A percentile compares a stretch with the other conserved stretches of the same genome.
These are phyloP conservation scores for Neoscytalidium dimidiatum DNA, from an alignment of 2,329 filamentous ascomycete genomes.

Conservation along the genomic window DNA sequence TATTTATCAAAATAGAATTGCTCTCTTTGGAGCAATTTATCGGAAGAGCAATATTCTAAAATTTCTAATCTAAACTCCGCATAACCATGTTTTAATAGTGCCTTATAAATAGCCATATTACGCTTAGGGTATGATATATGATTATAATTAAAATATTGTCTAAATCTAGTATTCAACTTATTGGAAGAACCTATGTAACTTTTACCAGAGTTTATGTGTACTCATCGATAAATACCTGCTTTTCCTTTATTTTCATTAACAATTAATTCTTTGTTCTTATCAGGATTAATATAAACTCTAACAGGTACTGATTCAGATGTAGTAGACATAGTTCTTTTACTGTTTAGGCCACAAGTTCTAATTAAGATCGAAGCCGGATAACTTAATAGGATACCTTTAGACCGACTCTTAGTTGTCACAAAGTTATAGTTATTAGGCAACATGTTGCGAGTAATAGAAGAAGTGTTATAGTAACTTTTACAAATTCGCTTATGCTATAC, in stretches of 20 bases:
- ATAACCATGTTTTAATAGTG: not conserved
- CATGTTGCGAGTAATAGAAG: not conserved
- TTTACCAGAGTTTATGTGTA: not conserved
- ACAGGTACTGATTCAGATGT: not conserved
- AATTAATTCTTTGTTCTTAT: not conserved
- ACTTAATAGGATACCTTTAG: not conserved
- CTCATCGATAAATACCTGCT: not conserved
- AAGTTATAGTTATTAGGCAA: not conserved
- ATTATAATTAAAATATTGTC: not conserved
- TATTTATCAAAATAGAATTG: not conserved
- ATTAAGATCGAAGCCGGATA: not conserved
- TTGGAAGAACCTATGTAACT: not conserved
- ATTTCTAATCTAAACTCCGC: not conserved
- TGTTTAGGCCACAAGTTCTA: not conserved
- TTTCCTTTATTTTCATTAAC: not conserved
- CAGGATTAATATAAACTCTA: not conserved
- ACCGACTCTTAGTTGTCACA: not conserved
- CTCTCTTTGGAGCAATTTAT: not conserved
- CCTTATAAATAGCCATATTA: not conserved
- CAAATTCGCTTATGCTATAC: not conserved
- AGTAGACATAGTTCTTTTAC: not conserved
- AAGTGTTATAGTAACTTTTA: not conserved
- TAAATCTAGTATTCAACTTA: not conserved
- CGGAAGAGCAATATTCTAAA: not conserved
- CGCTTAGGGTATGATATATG: not conserved